phyloP scores from a whole-genome alignment of 495 filamentous ascomycete genomes.

The Penicillium parvum region DNA sequence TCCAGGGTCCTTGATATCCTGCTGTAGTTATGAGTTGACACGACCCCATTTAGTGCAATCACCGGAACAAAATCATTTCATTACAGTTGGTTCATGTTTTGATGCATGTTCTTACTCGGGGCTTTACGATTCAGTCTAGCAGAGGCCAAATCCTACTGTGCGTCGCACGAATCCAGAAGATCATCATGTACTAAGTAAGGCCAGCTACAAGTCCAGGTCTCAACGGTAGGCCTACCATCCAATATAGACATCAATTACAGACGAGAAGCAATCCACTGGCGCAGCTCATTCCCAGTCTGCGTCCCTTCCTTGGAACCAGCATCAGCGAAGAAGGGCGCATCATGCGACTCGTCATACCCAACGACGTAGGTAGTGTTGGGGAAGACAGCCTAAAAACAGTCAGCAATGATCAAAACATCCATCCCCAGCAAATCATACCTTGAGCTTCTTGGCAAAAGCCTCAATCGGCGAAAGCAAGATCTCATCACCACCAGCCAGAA shows the following conservation, averaged over 20 bases:
- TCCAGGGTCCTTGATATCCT: conserved; percentile 19
- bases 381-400: conserved; percentile 25
- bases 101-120: too few species aligned
- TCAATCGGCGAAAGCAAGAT: conserved; percentile 53
- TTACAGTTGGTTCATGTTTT: too few species aligned
- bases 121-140: too few species aligned
- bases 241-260: conserved; percentile 16
- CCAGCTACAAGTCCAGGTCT: too few species aligned
- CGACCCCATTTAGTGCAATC: conserved; percentile 19
- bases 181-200: too few species aligned
- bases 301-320: conserved; percentile 18
- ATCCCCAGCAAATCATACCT: conserved; percentile 20
- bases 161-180: too few species aligned
- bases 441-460: conserved; percentile 43
- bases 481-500: conserved; percentile 54
- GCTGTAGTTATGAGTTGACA: conserved; percentile 29
- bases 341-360: conserved; percentile 34
- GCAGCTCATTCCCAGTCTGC: conserved; percentile 24
- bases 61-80: conserved; percentile 9
- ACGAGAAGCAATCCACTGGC: conserved; percentile 31
- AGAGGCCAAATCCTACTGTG: too few species aligned
- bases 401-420: background rate
- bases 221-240: too few species aligned
- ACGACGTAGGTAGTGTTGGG: conserved; percentile 30
- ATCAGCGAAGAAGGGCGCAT: conserved; percentile 26